phyloP scores from a whole-genome alignment of 208 protist species.

The Crithidia fasciculata region DNA sequence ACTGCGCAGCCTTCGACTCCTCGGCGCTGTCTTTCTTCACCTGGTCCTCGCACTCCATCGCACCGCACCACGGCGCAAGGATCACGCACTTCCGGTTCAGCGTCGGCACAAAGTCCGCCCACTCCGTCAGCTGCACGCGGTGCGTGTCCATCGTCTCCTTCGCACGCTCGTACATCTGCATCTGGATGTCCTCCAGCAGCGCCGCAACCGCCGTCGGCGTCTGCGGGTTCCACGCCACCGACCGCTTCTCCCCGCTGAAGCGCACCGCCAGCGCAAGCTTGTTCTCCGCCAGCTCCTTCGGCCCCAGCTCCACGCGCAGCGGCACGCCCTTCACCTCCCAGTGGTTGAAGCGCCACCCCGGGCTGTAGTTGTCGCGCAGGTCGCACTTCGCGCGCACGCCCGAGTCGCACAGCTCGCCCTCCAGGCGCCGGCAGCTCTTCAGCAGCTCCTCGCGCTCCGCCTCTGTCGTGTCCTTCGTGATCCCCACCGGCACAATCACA shows the following conservation, averaged over 20 bases:
- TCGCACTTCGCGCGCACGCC: constrained; percentile 93
- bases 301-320: constrained; percentile 97
- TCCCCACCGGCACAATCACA: constrained; percentile 92
- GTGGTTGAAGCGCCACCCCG: constrained; percentile 98
- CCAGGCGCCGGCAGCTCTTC: constrained; percentile 55
- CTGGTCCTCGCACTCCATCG: constrained; percentile 91
- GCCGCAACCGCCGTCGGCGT: constrained; percentile 19
- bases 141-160: constrained; percentile 52
- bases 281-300: constrained; percentile 93
- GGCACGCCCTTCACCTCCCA: constrained; percentile 98
- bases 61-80: constrained; percentile 93
- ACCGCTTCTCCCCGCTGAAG: constrained; percentile 70
- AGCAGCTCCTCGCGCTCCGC: constrained; percentile 63
- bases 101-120: constrained; percentile 91
- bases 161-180: constrained; percentile 80
- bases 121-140: constrained; percentile 71
- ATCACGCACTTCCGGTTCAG: constrained; percentile 92
- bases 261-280: constrained; percentile 66
- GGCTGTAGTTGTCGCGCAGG: constrained; percentile 95
- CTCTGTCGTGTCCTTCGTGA: constrained; percentile 83
- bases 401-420: constrained; percentile 58
- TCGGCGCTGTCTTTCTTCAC: constrained; percentile 95
- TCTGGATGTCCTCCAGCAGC: constrained; percentile 94
- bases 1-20: constrained; percentile 71
- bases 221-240: constrained; percentile 63